These are phyloP conservation scores for Cavenderia fasciculata DNA, from an alignment of 78 protist species.

Conservation along the genomic window DNA sequence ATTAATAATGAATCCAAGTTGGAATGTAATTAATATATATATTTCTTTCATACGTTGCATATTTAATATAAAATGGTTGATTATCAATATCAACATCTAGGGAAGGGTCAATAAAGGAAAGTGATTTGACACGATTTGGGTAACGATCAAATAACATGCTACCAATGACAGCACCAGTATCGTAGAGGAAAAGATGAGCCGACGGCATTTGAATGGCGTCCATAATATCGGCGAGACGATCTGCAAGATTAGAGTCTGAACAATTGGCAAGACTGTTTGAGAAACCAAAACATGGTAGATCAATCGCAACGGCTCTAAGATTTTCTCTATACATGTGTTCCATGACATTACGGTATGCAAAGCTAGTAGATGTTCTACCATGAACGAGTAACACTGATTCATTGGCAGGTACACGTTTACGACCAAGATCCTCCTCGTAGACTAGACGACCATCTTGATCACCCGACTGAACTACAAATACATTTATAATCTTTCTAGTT, in stretches of 20 bases:
- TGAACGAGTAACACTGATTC: constrained; percentile 13
- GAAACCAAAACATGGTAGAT: constrained; percentile 75
- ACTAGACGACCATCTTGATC: not conserved
- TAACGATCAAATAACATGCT: not conserved
- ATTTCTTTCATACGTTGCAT: not conserved
- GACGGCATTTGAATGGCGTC: constrained; percentile 11
- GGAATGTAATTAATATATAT: too few relatives aligned
- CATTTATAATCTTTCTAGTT: not conserved
- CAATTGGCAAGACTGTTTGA: constrained; percentile 18
- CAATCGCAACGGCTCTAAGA: constrained; percentile 38
- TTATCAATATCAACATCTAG: constrained; percentile 28
- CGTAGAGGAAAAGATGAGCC: constrained; percentile 39
- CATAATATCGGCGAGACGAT: constrained; percentile 37
- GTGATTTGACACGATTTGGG: constrained; percentile 32
- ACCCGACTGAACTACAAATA: constrained; percentile 2
- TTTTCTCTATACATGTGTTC: not conserved
- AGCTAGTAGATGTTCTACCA: constrained; percentile 43
- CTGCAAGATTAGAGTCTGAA: not conserved
- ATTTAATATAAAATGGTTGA: constrained; percentile 11
- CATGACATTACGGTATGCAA: constrained; percentile 1
- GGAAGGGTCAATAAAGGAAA: constrained; percentile 20
- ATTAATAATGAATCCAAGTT: not conserved
- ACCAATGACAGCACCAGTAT: constrained; percentile 35
- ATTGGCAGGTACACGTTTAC: too few relatives aligned
- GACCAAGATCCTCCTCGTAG: too few relatives aligned